Evolutionary conservation across 352 stramenopile genomes (phyloP), one percentile per base, ranked within the genome.

Genomic region (Thalassiosira oceanica): DNA sequence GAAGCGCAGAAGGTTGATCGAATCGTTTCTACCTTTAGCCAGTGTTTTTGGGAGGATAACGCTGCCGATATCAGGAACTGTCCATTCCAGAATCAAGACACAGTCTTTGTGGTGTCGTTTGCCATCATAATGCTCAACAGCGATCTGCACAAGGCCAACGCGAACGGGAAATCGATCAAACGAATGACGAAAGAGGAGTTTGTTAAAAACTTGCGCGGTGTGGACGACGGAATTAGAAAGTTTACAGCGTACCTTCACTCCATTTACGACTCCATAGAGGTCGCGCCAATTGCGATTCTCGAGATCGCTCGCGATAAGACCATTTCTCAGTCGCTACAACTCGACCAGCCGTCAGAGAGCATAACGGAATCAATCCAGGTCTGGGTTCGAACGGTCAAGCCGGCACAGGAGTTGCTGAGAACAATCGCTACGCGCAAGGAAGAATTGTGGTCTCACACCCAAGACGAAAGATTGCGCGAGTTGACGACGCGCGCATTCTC

Each of bases 61-160:
- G 76, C 78, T 3, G 81, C 79, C 21, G 84, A 90, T 72, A 21
- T 72, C 27, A 35, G 68, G 5, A 78, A 78, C 20, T 94, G 86
- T 27, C 85, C 88, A 1, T 94, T 95, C 69, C 56, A 83, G 33
- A 71, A 93, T 36, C 65, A 91, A 63, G 90, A 95, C 50, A 92
- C 86, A n/a, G 84, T 94, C 6, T 94, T 92, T 73, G 43, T 96
- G 6, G 37, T 96, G 31, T 93, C 95, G 6, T 99, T 98, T 85
- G 96, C 95, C 37, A 97, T 98, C 61, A 99, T 99, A 48, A 98
- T 99, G 95, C 85, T 99, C 18, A 99, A 99, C 79, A 99, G 95
- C n/a, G 96, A 99, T 62, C 70, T 99, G 58, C 96, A 99, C 77
- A 97, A 92, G 51, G 70, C 80, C 57, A 41, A 73, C 37, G 43